These are phyloP conservation scores for Penicillium simplicissimum DNA, from an alignment of 495 filamentous ascomycete species.

Conservation along the genomic window DNA sequence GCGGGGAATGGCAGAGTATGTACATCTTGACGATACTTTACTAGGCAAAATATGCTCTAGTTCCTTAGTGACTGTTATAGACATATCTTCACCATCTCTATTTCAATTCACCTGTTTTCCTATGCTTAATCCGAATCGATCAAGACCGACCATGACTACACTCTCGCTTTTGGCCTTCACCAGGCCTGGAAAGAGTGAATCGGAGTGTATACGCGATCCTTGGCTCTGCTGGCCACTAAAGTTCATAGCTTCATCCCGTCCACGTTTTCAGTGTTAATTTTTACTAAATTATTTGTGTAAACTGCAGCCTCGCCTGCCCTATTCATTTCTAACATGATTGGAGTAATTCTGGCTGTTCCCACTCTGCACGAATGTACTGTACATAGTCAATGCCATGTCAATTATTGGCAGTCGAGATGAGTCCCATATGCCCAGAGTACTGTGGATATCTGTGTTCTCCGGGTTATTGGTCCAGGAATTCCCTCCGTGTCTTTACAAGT, in stretches of 20 bases:
- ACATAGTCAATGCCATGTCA: neutral
- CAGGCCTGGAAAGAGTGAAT: neutral
- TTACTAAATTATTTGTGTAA: neutral
- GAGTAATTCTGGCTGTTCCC: neutral
- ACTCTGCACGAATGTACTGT: neutral
- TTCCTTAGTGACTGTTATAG: neutral
- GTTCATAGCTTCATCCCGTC: neutral
- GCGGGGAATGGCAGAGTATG: neutral
- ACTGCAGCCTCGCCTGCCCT: neutral
- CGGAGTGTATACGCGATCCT: neutral
- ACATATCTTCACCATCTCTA: neutral
- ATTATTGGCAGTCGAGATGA: neutral
- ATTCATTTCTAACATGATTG: neutral
- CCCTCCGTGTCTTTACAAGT: neutral
- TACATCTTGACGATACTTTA: neutral
- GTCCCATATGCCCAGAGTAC: neutral
- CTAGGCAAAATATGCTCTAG: slow-evolving; percentile 1
- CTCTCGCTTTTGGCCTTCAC: neutral
- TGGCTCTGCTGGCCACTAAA: neutral
- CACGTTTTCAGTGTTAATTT: neutral
- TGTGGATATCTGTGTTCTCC: neutral
- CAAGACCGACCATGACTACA: neutral
- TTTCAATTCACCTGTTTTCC: neutral
- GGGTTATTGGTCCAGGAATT: neutral
- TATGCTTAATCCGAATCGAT: neutral